These are phyloP conservation scores for Plantago elongata DNA, from an alignment of 257 asterid genomes.

Conservation along the genomic window DNA sequence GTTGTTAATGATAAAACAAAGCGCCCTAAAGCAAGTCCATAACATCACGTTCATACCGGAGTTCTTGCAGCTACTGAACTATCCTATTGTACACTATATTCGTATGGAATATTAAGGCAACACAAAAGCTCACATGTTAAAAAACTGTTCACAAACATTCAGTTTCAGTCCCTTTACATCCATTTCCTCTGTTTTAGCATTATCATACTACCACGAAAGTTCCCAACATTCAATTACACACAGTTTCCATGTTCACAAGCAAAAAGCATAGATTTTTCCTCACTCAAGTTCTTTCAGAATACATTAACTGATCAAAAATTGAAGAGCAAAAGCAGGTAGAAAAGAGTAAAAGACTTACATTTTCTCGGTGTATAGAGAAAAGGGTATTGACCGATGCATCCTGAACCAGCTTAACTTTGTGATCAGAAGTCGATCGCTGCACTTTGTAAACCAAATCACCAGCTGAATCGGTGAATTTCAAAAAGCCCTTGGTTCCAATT, in stretches of 20 bases:
- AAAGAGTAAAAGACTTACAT: constrained; percentile 36
- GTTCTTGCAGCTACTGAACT: too few relatives aligned
- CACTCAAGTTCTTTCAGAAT: background rate
- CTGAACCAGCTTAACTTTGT: constrained; percentile 26
- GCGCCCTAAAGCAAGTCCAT: background rate
- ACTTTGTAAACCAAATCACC: constrained; percentile 55
- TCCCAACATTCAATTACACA: too few relatives aligned
- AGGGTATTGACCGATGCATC: constrained; percentile 56
- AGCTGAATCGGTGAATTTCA: constrained; percentile 56
- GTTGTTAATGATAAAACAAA: background rate
- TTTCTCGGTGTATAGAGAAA: constrained; percentile 43
- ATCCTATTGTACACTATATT: background rate
- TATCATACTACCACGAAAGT: background rate
- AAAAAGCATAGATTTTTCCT: background rate
- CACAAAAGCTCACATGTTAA: background rate
- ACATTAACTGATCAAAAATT: background rate
- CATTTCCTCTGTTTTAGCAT: background rate
- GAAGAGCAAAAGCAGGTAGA: background rate
- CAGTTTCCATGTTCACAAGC: too few relatives aligned
- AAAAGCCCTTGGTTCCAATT: constrained; percentile 32
- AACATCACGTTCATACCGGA: too few relatives aligned
- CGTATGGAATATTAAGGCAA: background rate
- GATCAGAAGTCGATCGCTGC: constrained; percentile 29
- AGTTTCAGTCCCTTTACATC: background rate
- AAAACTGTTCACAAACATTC: background rate